These are phyloP conservation scores for Patellifolia procumbens DNA, from an alignment of 179 eudicot species.

Conservation along the genomic window DNA sequence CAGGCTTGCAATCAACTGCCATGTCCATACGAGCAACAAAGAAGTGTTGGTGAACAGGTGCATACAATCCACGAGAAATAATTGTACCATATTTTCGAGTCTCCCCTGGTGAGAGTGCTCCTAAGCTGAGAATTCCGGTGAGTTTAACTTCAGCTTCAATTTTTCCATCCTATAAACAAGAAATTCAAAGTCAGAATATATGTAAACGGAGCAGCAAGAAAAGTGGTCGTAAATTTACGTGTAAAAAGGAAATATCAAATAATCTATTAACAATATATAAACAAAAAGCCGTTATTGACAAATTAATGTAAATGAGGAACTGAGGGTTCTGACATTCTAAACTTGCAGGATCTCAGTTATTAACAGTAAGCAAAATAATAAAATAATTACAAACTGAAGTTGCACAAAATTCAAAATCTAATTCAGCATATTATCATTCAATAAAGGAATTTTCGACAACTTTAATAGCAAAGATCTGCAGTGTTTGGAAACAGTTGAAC, in stretches of 20 bases:
- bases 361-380: not conserved
- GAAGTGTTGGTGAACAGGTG: slow-evolving; percentile 97
- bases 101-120: slow-evolving; percentile 89
- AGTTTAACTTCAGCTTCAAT: slow-evolving; percentile 97
- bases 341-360: not conserved
- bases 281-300: not conserved
- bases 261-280: not conserved
- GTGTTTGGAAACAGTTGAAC: not conserved
- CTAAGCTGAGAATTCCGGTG: slow-evolving; percentile 92
- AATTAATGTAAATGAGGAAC: too few relatives aligned
- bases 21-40: slow-evolving; percentile 99
- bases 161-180: slow-evolving; percentile 70
- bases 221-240: too few relatives aligned
- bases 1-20: slow-evolving; percentile 93
- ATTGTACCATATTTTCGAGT: slow-evolving; percentile 84
- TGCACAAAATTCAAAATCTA: not conserved
- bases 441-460: not conserved
- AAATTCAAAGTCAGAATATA: not conserved
- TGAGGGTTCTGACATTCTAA: not conserved
- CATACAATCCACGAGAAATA: slow-evolving; percentile 94
- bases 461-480: not conserved
- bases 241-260: too few relatives aligned
- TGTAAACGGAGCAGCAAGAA: not conserved
- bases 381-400: not conserved
- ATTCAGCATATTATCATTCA: not conserved